A percentile compares a stretch with the other conserved stretches of the same genome.
phyloP scores from a whole-genome alignment of 495 filamentous ascomycete genomes.

The Aspergillus indologenus region DNA sequence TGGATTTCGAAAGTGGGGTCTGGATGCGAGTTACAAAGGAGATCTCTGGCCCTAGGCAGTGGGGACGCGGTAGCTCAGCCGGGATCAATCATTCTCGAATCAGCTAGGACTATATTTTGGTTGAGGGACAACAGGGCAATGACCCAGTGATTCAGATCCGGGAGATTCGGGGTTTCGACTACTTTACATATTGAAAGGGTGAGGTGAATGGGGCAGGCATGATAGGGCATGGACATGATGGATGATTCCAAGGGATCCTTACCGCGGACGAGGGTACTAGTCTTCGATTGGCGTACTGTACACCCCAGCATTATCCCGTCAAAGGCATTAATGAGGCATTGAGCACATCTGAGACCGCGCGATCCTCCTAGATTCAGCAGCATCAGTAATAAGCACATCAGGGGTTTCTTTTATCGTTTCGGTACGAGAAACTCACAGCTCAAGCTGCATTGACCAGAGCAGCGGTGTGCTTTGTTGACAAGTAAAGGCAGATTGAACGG shows the following conservation, averaged over 20 bases:
- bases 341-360: constrained; percentile 13
- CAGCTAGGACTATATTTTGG: too few relatives aligned
- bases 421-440: constrained; percentile 44
- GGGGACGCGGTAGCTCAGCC: too few relatives aligned
- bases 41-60: too few relatives aligned
- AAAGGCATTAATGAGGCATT: constrained; percentile 21
- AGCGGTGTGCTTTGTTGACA: constrained; percentile 42
- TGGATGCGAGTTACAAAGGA: too few relatives aligned
- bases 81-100: too few relatives aligned
- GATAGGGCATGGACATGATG: constrained; percentile 33
- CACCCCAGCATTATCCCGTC: constrained; percentile 27
- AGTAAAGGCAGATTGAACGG: constrained; percentile 44
- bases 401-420: constrained; percentile 56
- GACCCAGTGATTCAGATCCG: constrained; percentile 47
- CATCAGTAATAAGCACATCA: constrained; percentile 47
- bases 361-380: constrained; percentile 52
- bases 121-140: too few relatives aligned
- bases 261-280: constrained; percentile 29
- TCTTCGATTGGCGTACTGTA: constrained; percentile 40
- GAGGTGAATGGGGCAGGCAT: too few relatives aligned
- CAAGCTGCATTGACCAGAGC: constrained; percentile 34
- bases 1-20: too few relatives aligned
- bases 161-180: too few relatives aligned
- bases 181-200: too few relatives aligned
- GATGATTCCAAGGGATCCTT: constrained; percentile 38